Evolutionary conservation across 192 early-diverging fungal genomes (phyloP).

Genomic region (Coemansia sp.): DNA sequence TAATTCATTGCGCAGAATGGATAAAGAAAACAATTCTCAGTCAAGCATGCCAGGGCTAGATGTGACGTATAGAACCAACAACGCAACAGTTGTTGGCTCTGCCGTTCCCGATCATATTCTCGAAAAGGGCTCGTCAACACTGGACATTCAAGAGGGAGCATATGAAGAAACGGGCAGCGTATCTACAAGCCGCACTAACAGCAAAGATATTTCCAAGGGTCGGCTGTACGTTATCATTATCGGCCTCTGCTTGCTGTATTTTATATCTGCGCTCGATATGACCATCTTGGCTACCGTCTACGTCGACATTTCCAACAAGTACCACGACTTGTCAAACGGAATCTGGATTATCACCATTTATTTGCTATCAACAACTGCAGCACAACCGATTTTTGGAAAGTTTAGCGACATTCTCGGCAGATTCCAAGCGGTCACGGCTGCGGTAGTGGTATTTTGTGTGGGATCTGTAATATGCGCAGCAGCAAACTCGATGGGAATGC

Average conservation of each 20-base stretch:
- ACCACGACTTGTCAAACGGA: constrained; percentile 60
- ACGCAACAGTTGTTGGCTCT: not conserved
- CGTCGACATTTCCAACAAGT: constrained; percentile 61
- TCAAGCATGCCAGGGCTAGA: not conserved
- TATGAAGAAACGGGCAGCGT: not conserved
- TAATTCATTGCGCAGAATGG: not conserved
- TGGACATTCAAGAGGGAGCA: not conserved
- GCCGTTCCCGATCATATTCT: not conserved
- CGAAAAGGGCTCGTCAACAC: not conserved
- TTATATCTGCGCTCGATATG: constrained; percentile 68
- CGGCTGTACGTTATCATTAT: not conserved
- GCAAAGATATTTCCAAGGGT: constrained; percentile 7
- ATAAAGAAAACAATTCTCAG: not conserved
- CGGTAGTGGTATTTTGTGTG: constrained; percentile 55
- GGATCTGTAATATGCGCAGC: constrained; percentile 59
- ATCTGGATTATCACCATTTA: constrained; percentile 81
- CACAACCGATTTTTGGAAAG: constrained; percentile 79
- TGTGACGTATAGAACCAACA: not conserved
- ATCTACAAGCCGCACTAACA: constrained; percentile 19
- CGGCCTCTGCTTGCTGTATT: constrained; percentile 50
- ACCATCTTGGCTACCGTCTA: constrained; percentile 77
- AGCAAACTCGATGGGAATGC: constrained; percentile 62
- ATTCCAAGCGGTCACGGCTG: constrained; percentile 51
- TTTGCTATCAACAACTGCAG: constrained; percentile 67
- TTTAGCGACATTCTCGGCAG: constrained; percentile 82